A percentile compares a stretch with the other conserved stretches of the same genome.
phyloP scores from a whole-genome alignment of 495 filamentous ascomycete genomes.

The Lineolata rhizophorae region DNA sequence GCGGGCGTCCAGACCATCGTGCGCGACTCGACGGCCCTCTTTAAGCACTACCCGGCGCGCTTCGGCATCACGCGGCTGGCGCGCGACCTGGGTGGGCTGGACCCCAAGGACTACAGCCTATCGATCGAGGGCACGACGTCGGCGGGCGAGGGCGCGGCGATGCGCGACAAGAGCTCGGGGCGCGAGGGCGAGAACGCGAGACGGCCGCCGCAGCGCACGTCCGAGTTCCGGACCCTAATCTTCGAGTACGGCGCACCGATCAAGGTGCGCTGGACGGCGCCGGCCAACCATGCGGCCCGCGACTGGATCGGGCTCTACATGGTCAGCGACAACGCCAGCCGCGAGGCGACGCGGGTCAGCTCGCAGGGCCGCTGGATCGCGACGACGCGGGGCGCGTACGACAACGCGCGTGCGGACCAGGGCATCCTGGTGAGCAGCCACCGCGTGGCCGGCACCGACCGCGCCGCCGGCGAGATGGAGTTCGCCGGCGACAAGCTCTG shows the following conservation, averaged over 20 bases:
- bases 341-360: constrained; percentile 60
- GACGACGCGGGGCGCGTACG: constrained; percentile 51
- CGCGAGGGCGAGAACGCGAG: constrained; percentile 29
- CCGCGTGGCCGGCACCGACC: constrained; percentile 19
- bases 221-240: constrained; percentile 45
- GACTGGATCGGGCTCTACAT: constrained; percentile 95
- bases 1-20: constrained; percentile 72
- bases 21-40: constrained; percentile 66
- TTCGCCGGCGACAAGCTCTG: constrained; percentile 89
- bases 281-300: constrained; percentile 70
- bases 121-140: constrained; percentile 44
- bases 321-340: constrained; percentile 74
- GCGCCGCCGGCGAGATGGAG: constrained; percentile 53
- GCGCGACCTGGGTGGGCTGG: constrained; percentile 61
- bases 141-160: constrained; percentile 13
- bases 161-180: constrained; percentile 24
- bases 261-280: constrained; percentile 79
- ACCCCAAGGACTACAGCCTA: constrained; percentile 63
- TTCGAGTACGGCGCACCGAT: constrained; percentile 86
- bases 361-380: constrained; percentile 85
- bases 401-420: constrained; percentile 50
- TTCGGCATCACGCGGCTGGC: constrained; percentile 67
- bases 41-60: constrained; percentile 75
- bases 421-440: constrained; percentile 56
- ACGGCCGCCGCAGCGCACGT: constrained; percentile 26